These are phyloP conservation scores for Fusarium burgessii DNA, from an alignment of 2,329 filamentous ascomycete species.

Conservation along the genomic window DNA sequence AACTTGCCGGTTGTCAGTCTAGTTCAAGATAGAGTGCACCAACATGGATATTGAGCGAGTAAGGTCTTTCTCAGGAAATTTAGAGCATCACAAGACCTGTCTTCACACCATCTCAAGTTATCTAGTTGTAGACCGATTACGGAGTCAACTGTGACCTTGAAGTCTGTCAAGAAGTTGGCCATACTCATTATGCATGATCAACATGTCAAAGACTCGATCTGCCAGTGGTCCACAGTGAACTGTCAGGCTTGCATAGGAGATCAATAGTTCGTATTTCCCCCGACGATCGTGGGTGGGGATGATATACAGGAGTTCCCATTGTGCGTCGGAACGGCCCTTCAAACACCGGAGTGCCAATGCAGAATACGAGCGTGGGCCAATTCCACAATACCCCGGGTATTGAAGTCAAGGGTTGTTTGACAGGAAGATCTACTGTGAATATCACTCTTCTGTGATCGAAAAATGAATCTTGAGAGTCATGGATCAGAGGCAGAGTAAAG, in stretches of 20 bases:
- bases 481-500: not conserved
- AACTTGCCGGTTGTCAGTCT: not conserved
- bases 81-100: not conserved
- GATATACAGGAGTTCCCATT: slow-evolving; percentile 27
- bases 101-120: not conserved
- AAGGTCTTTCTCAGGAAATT: not conserved
- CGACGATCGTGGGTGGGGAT: slow-evolving; percentile 31
- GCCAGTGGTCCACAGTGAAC: not conserved
- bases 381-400: slow-evolving; percentile 16
- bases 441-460: not conserved
- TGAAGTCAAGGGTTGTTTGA: not conserved
- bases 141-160: not conserved
- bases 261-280: slow-evolving; percentile 23
- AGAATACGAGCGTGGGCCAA: not conserved
- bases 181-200: not conserved
- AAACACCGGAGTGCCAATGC: slow-evolving; percentile 17
- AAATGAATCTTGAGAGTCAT: not conserved
- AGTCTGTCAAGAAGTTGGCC: not conserved
- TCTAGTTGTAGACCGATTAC: not conserved
- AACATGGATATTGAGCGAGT: not conserved
- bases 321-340: slow-evolving; percentile 29
- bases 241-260: not conserved
- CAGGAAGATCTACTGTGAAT: not conserved
- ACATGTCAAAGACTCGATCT: not conserved
- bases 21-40: not conserved